Evolutionary conservation across 257 asterid species (phyloP), one percentile per base, ranked within the genome.

Genomic region (Petrea volubilis): DNA sequence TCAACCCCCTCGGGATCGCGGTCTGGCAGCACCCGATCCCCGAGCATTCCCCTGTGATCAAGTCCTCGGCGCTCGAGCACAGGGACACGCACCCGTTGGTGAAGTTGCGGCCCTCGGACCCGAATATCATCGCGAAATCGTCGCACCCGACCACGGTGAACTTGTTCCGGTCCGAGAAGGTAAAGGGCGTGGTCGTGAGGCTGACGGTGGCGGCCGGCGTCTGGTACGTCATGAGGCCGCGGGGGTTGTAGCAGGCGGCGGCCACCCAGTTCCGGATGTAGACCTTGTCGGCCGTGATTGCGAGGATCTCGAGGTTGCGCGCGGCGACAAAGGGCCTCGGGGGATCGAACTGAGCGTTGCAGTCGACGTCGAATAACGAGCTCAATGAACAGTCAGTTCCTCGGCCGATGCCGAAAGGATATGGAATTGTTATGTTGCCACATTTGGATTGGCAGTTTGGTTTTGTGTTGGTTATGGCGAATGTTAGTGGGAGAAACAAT

Each of bases 111-210:
- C 79, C 79, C 0, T 7, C 64, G 0, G 49, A 13, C 71, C 84
- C 84, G 0, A 0, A 0, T 0, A 80, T 67, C 0, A 80, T 0
- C 0, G 69, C 82, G 5, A 70, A 0, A 3, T 89, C 91, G 6
- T 84, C 90, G 28, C 96, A 90, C 0, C 96, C 95, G 0, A 87
- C 29, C 1, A 78, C 71, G 0, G 78, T 85, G 33, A 83, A 60
- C 68, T 29, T 72, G 72, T 88, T 88, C 1, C 13, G 31, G 8
- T 71, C 78, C 0, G 92, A 84, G 27, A 77, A 73, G 10, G 85
- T 36, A 3, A 50, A 84, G 4, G 86, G 71, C 0, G 82, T 60
- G 0, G 21, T 0, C 0, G 58, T 0, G 1, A 82, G 68, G 4
- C 76, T 27, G 31, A 79, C 38, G 5, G 28, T 0, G 1, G 78